Base-by-base conservation (phyloP, 164 flowering plant genomes). In the Piper longum region DNA sequence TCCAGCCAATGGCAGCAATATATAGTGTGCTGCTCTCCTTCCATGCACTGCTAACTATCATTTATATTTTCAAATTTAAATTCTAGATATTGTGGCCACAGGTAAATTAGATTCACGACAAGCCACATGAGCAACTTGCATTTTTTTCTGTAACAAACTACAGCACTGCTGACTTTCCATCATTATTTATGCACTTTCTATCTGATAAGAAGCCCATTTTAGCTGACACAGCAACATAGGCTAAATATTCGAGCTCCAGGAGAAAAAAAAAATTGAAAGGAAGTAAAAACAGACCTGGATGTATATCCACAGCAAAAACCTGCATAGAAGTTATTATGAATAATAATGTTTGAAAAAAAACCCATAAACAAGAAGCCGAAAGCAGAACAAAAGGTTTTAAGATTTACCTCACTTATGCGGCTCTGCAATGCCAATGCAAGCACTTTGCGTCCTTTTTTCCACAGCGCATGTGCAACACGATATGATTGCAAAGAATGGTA, bases 301-400 rank as follows among this genome's bases (percentile, higher is more conserved):
- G 97, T 63, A 90, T 90, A 72, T 90, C 95, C 62, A 90, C 82
- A 57, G 82, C 90, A 75, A 87, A 90, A 62, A 86, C 97, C 97
- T 90, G 69, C 60, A 62, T 7, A 45, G 60, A 59, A 40, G 64
- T 44, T 40, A 62, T 41, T 41, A 4, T 14, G 62, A 65, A 41
- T 13, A 57, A 11, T 12, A 26, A 7, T 26, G 18, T 26, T 41
- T 2, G 13, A 4, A 57, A 11, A 61, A 42, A 17, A 62, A 55
- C 36, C n/a, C 26, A 44, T 56, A 45, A n/a, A 60, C 14, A 18
- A 16, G 44, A 2, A 63, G 40, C 42, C 39, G 13, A 52, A 63
- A 54, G 57, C 57, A 39, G 39, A 4, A 39, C 11, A 45, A 8
- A 5, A 19, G 26, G 3, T 36, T 62, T 41, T 44, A 60, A 61